These are phyloP conservation scores for Trypanosoma melophagium DNA, from an alignment of 208 protist genomes.

Conservation along the genomic window DNA sequence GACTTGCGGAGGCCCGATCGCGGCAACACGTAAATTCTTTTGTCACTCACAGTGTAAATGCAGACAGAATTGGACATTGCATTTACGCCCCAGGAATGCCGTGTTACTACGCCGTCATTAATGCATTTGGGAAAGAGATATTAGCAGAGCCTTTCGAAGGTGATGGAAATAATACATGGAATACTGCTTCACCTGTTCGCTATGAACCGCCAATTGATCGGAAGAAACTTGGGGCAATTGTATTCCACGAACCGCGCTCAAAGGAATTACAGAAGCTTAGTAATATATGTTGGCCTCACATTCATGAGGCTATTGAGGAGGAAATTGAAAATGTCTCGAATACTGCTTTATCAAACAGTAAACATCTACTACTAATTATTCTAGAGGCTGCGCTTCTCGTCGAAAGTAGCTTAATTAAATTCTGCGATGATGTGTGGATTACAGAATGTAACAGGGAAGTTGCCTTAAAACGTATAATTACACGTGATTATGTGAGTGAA, in stretches of 20 bases:
- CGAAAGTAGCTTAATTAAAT: slow-evolving; percentile 36
- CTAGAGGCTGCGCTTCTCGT: slow-evolving; percentile 78
- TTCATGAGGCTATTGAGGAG: slow-evolving; percentile 44
- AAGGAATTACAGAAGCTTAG: slow-evolving; percentile 51
- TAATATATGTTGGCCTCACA: slow-evolving; percentile 74
- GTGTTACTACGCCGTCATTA: slow-evolving; percentile 63
- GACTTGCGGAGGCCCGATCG: slow-evolving; percentile 26
- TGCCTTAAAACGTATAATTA: slow-evolving; percentile 49
- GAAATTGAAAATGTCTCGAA: slow-evolving; percentile 22
- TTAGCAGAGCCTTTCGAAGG: slow-evolving; percentile 13
- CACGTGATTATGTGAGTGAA: slow-evolving; percentile 43
- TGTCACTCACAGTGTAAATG: slow-evolving; percentile 53
- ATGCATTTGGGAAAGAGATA: slow-evolving; percentile 52
- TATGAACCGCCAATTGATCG: slow-evolving; percentile 48
- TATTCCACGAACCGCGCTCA: slow-evolving; percentile 43
- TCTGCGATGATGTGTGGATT: slow-evolving; percentile 69
- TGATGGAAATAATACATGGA: too few species aligned
- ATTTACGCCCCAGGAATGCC: slow-evolving; percentile 70
- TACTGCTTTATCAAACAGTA: background rate
- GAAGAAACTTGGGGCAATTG: slow-evolving; percentile 42
- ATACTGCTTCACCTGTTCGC: too few species aligned
- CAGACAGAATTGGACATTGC: slow-evolving; percentile 63
- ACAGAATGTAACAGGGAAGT: slow-evolving; percentile 48
- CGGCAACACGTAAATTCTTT: slow-evolving; percentile 12
- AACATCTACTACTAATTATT: slow-evolving; percentile 44